Percentiles rank a stretch among this genome's conserved stretches.
These are phyloP conservation scores for Ceratocystis variospora DNA, from an alignment of 2,329 filamentous ascomycete species.

Conservation along the genomic window DNA sequence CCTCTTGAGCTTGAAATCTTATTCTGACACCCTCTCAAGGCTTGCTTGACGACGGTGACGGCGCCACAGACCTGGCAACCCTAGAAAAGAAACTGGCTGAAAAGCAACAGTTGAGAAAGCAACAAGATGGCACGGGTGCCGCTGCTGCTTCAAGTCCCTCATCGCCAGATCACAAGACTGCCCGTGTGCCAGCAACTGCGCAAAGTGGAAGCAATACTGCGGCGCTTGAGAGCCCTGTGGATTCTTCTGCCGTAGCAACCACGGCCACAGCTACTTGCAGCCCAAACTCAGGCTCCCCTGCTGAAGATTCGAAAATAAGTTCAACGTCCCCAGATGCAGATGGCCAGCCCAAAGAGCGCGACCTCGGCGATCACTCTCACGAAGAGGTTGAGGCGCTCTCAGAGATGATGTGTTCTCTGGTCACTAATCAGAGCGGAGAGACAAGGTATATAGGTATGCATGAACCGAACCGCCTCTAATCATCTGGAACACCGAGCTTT, in stretches of 20 bases:
- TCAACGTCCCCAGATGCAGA: conserved; percentile 25
- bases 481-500: background rate
- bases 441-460: conserved; percentile 80
- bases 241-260: conserved; percentile 30
- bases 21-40: conserved; percentile 31
- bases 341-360: conserved; percentile 32
- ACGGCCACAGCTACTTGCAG: no score
- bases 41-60: conserved; percentile 69
- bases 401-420: conserved; percentile 97
- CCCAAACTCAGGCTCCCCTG: background rate
- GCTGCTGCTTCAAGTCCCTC: conserved; percentile 36
- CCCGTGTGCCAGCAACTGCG: conserved; percentile 25
- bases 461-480: background rate
- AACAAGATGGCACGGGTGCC: conserved; percentile 29
- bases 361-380: background rate
- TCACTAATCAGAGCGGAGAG: conserved; percentile 89
- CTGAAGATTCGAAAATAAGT: conserved; percentile 22
- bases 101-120: conserved; percentile 35
- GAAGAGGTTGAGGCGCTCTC: conserved; percentile 74
- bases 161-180: conserved; percentile 36
- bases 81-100: conserved; percentile 63
- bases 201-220: conserved; percentile 31
- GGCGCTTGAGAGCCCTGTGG: conserved; percentile 40
- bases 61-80: conserved; percentile 73
- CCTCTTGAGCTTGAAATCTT: background rate